phyloP scores from a whole-genome alignment of 371 early-diverging fungal genomes.

The Blastocladiella emersonii region DNA sequence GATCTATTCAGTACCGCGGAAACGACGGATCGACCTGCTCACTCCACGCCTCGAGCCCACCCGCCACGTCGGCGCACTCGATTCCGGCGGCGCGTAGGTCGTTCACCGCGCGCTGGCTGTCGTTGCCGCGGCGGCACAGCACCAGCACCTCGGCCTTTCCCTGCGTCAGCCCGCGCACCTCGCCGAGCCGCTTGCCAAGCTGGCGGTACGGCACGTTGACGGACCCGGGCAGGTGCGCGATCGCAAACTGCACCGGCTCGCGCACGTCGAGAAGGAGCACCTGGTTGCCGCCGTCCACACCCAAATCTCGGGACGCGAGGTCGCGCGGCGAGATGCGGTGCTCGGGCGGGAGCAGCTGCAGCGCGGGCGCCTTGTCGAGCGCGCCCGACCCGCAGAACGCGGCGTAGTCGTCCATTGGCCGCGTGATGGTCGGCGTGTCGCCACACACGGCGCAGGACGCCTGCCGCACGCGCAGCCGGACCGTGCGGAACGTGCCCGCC shows the following conservation, averaged over 20 bases:
- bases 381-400: conserved; percentile 73
- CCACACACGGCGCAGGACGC: conserved; percentile 74
- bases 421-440: conserved; percentile 56
- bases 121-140: conserved; percentile 83
- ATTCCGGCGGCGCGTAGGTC: conserved; percentile 41
- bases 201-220: conserved; percentile 37
- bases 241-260: conserved; percentile 61
- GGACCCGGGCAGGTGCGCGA: conserved; percentile 56
- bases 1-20: conserved; percentile 58
- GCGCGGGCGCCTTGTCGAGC: conserved; percentile 47
- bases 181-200: conserved; percentile 15
- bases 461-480: conserved; percentile 56
- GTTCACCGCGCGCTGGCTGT: conserved; percentile 72
- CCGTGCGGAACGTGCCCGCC: conserved; percentile 52
- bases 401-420: conserved; percentile 74
- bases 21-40: conserved; percentile 57
- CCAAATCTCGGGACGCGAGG: background rate
- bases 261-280: conserved; percentile 83
- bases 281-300: conserved; percentile 2
- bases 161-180: conserved; percentile 25
- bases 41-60: conserved; percentile 70
- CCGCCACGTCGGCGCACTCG: conserved; percentile 47
- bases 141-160: conserved; percentile 15
- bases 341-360: conserved; percentile 3
- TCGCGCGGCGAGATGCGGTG: conserved; percentile 11